Evolutionary conservation across 2,329 filamentous ascomycete genomes (phyloP).

Genomic region (Stenocarpella maydis): DNA sequence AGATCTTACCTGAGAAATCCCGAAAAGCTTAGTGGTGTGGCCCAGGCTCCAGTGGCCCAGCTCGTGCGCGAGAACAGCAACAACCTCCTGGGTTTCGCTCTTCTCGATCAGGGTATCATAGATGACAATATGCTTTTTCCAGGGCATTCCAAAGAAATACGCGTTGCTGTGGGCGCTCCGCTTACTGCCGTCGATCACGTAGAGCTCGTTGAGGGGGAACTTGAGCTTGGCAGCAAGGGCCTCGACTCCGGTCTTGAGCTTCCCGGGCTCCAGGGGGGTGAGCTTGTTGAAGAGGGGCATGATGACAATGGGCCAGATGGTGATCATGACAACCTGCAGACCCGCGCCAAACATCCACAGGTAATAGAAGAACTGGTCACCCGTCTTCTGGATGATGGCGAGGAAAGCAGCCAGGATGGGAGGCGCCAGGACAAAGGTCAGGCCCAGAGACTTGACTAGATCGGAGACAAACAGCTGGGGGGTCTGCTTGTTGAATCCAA

Average conservation of each 20-base stretch:
- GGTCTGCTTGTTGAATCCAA: constrained; percentile 99
- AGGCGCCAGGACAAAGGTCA: constrained; percentile 80
- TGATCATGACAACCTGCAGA: constrained; percentile 93
- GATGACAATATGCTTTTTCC: constrained; percentile 99
- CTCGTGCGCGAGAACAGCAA: constrained; percentile 94
- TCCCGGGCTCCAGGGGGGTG: constrained; percentile 86
- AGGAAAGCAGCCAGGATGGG: constrained; percentile 93
- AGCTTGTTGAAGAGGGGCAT: constrained; percentile 98
- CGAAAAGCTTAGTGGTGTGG: constrained; percentile 91
- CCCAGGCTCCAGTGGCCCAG: constrained; percentile 96
- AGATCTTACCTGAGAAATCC: constrained; percentile 76
- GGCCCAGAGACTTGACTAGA: constrained; percentile 87
- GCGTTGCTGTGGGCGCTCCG: constrained; percentile 88
- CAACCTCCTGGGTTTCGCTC: constrained; percentile 89
- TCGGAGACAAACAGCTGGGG: constrained; percentile 87
- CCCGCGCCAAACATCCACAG: constrained; percentile 92
- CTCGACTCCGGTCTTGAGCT: constrained; percentile 89
- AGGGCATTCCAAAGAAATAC: constrained; percentile 96
- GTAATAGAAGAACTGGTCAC: constrained; percentile 96
- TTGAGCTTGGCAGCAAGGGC: constrained; percentile 81
- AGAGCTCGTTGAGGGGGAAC: constrained; percentile 91
- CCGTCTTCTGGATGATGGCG: constrained; percentile 92
- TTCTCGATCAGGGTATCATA: constrained; percentile 98
- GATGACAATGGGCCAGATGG: constrained; percentile 93
- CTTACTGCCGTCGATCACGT: constrained; percentile 94